Base-by-base conservation (phyloP, 352 stramenopile species). In the Phytophthora sansomeana region DNA sequence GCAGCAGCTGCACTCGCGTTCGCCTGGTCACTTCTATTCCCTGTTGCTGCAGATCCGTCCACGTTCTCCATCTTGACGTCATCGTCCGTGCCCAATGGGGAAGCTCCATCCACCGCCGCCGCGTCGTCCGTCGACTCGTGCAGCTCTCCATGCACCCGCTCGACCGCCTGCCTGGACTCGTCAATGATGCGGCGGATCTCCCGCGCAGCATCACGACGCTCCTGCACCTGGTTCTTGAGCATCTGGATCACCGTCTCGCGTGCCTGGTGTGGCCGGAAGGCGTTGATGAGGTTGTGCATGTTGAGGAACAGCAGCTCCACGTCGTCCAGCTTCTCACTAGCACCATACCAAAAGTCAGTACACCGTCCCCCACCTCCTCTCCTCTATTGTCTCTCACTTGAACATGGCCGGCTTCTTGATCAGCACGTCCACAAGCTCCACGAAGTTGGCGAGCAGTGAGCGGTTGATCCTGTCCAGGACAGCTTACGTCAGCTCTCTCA, bases 271-370 rank as follows among this genome's bases (percentile, higher is more conserved):
- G 88, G 88, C 17, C 88, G 83, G 74, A 94, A 96, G 32, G 84
- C 71, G 72, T 96, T 96, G 69, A 96, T 96, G 59, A 94, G 79
- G 69, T 96, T 96, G 82, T 96, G 88, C 85, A 96, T 89, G 72
- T 96, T 96, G 53, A 96, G 74, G 58, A 96, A 94, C 26, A 96
- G 79, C 61, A 90, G 78, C 72, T 96, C 88, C 17, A 96, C 65
- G 52, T 96, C 88, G 69, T 92, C 76, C 51, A 96, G 74, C 71
- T 96, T 96, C 47, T 87, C 81, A 67, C 87, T 95, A 39, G 26
- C 44, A 74, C 1, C 17, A 41, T 29, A 41, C 21, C 38, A 39
- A 30, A 28, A 39, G 14, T 55, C 32, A 67, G 21, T 24, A 14
- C 29, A 63, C 36, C 17, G 46, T 29, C 35, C n/a, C 11, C 14